Base-by-base conservation (phyloP, 2,329 filamentous ascomycete species). In the Fusarium pseudonygamai region DNA sequence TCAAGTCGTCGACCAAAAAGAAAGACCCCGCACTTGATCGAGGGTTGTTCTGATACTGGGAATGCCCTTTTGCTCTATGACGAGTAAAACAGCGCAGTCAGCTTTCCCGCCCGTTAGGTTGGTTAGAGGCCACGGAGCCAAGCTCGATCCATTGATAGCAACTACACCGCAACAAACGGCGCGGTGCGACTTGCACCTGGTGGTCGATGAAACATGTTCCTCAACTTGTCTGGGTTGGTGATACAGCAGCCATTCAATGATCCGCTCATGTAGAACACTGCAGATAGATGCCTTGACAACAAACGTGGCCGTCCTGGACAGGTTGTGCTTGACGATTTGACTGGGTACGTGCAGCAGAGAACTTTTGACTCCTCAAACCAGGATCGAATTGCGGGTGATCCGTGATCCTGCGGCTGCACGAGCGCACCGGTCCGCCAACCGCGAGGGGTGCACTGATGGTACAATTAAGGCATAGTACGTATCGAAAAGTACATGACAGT, bases 391-490 rank as follows among this genome's bases (percentile, higher is more conserved):
- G 79, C 77, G 78, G 79, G 75, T 72, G 46, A 50, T 60, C 53
- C 45, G 32, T 79, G 73, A 80, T 79, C 72, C 78, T 79, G 75
- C 80, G 79, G 72, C 78, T 81, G 80, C 78, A 82, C 66, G 78
- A 78, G 79, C 80, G 80, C 78, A 79, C 79, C 79, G 79, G 80
- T 80, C 79, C 80, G 73, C 73, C 71, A 68, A 79, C 75, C 65
- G 64, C 60, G 69, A 73, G 52, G 66, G 70, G 61, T 67, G 67
- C 61, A 56, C 55, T 49, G 40, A 36, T 39, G 52, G 64, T 53
- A 43, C 42, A 47, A 28, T 43, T 43, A 65, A n/a, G 55, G 58
- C 47, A 45, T 50, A 64, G 56, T 34, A 57, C 39, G 20, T 50
- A 39, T 36, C 36, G 24, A 26, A n/a, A 32, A 60, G 39, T 32